A percentile compares a stretch with the other conserved stretches of the same genome.
Evolutionary conservation across 257 asterid genomes (phyloP).

Genomic region (Gentiana dahurica): DNA sequence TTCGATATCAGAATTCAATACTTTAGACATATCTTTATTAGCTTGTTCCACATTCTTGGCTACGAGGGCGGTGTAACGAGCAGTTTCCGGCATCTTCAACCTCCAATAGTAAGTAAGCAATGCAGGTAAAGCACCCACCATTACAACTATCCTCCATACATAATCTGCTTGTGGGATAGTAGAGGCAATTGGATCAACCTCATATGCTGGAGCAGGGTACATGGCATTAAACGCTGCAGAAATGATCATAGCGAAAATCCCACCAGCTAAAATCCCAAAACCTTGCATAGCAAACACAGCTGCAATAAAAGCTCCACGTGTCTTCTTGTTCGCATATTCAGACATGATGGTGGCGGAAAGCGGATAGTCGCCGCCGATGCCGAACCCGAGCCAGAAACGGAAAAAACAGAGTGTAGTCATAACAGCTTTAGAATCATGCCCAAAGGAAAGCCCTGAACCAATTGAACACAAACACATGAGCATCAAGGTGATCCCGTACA

Average conservation of each 20-base stretch:
- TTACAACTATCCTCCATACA: constrained; percentile 50
- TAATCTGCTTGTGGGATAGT: constrained; percentile 45
- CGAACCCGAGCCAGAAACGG: constrained; percentile 60
- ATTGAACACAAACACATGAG: constrained; percentile 37
- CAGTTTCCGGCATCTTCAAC: constrained; percentile 59
- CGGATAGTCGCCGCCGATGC: constrained; percentile 58
- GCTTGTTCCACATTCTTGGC: constrained; percentile 46
- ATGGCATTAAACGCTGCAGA: constrained; percentile 24
- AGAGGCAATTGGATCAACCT: constrained; percentile 37
- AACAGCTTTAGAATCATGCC: constrained; percentile 24
- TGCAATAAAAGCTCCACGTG: constrained; percentile 52
- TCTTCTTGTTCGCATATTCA: constrained; percentile 53
- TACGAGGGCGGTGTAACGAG: constrained; percentile 56
- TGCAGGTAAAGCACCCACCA: constrained; percentile 49
- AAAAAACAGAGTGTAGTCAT: constrained; percentile 55
- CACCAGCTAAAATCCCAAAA: constrained; percentile 47
- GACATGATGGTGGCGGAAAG: constrained; percentile 75
- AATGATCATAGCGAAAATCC: constrained; percentile 32
- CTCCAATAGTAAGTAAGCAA: constrained; percentile 42
- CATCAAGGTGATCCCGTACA: constrained; percentile 45
- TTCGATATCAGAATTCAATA: constrained; percentile 32
- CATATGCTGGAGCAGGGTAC: constrained; percentile 32
- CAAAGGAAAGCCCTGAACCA: constrained; percentile 50
- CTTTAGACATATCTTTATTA: constrained; percentile 47
- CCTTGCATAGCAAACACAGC: constrained; percentile 71